These are phyloP conservation scores for Cucurbitaria berberidis DNA, from an alignment of 2,329 filamentous ascomycete genomes.

Conservation along the genomic window DNA sequence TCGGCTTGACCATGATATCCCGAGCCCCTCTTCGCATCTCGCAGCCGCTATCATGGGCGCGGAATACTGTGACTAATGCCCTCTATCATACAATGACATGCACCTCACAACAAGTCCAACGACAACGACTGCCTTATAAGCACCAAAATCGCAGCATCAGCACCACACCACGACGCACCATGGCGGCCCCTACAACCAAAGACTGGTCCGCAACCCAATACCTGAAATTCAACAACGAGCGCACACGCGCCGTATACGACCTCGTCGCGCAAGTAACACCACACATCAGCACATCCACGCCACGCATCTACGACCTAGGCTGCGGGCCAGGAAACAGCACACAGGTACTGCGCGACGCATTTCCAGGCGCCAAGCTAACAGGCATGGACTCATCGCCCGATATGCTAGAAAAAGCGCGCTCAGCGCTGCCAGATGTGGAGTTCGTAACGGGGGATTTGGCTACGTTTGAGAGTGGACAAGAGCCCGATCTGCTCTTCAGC, in stretches of 20 bases:
- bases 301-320: conserved; percentile 62
- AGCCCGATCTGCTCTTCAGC: conserved; percentile 55
- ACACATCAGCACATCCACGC: conserved; percentile 34
- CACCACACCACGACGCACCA: background rate
- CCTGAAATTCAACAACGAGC: conserved; percentile 61
- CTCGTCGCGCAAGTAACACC: conserved; percentile 58
- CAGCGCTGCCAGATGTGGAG: conserved; percentile 48
- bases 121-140: no score
- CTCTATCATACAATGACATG: background rate
- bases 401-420: conserved; percentile 60
- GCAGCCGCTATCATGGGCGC: no score
- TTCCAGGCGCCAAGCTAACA: conserved; percentile 55
- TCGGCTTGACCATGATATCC: no score
- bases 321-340: conserved; percentile 68
- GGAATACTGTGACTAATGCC: background rate
- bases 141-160: background rate
- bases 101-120: no score
- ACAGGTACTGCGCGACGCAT: conserved; percentile 54
- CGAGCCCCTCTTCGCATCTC: no score
- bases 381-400: conserved; percentile 63
- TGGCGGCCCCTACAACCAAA: conserved; percentile 11
- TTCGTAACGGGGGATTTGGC: conserved; percentile 58
- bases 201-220: conserved; percentile 66
- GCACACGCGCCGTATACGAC: conserved; percentile 61
- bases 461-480: conserved; percentile 45